phyloP scores from a whole-genome alignment of 164 flowering plant genomes.

The Magnolia officinalis region DNA sequence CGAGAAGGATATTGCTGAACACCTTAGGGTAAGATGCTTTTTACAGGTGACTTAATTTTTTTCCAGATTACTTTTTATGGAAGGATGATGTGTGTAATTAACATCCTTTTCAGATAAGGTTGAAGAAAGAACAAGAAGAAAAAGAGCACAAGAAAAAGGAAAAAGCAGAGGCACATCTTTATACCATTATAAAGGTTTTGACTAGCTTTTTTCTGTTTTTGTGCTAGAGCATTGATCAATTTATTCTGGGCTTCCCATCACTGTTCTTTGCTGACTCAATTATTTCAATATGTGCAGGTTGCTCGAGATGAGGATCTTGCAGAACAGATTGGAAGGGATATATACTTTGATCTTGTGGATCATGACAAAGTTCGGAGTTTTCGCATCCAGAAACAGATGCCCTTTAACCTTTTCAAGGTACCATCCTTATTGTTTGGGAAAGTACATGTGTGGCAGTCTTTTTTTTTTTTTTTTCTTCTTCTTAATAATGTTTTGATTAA shows the following conservation, averaged over 20 bases:
- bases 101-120: slow-evolving; percentile 46
- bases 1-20: slow-evolving; percentile 90
- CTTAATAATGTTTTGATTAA: too few relatives aligned
- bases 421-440: neutral
- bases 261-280: neutral
- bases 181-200: slow-evolving; percentile 73
- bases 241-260: neutral
- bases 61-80: neutral
- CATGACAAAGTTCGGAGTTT: slow-evolving; percentile 82
- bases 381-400: slow-evolving; percentile 68
- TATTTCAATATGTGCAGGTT: slow-evolving; percentile 36
- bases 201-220: neutral
- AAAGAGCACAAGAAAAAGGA: slow-evolving; percentile 84
- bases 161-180: slow-evolving; percentile 83
- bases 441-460: neutral
- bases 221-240: neutral
- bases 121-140: slow-evolving; percentile 92
- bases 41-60: neutral
- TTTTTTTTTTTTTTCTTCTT: neutral
- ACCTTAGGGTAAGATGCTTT: slow-evolving; percentile 52
- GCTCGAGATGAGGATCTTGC: slow-evolving; percentile 74
- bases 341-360: slow-evolving; percentile 84
- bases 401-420: slow-evolving; percentile 68
- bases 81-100: neutral
- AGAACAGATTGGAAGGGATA: slow-evolving; percentile 74